Conservation (phyloP, 2,329 filamentous ascomycete species). For the Trichophyton rubrum region DNA sequence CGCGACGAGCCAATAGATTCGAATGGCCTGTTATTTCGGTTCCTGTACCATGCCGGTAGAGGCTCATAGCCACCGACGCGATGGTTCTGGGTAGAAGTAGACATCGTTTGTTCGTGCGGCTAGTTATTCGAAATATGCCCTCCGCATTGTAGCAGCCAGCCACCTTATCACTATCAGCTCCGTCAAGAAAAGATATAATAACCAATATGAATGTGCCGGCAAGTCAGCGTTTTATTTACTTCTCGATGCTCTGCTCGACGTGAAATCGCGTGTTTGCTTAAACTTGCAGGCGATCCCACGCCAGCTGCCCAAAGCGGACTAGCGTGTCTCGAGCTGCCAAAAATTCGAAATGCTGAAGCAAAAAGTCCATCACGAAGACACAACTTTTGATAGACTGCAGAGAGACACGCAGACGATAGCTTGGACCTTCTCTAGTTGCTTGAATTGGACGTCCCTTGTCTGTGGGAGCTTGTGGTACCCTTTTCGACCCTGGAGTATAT, state of each 20-base stretch:
- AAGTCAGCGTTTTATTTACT: not conserved
- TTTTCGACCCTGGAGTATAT: not conserved
- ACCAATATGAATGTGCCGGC: not conserved
- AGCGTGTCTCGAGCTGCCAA: slow-evolving; percentile 7
- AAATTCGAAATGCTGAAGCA: not conserved
- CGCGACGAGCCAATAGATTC: not conserved
- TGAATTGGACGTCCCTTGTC: not conserved
- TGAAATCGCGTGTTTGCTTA: slow-evolving; percentile 2
- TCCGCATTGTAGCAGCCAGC: not conserved
- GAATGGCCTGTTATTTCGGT: not conserved
- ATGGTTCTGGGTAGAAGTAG: not conserved
- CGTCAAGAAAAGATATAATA: slow-evolving; percentile 13
- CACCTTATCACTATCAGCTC: not conserved
- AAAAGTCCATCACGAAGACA: not conserved
- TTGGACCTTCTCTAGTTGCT: not conserved
- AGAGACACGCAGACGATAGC: not conserved
- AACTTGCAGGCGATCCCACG: not conserved
- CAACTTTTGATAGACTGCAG: not conserved
- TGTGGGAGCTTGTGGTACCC: not conserved
- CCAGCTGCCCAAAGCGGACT: slow-evolving; percentile 7
- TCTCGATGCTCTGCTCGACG: not conserved
- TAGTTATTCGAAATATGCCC: not conserved
- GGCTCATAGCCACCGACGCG: not conserved
- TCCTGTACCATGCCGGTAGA: not conserved
- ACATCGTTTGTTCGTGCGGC: not conserved